Evolutionary conservation across 2,329 filamentous ascomycete species (phyloP).

Genomic region (Ophiostoma populinum): DNA sequence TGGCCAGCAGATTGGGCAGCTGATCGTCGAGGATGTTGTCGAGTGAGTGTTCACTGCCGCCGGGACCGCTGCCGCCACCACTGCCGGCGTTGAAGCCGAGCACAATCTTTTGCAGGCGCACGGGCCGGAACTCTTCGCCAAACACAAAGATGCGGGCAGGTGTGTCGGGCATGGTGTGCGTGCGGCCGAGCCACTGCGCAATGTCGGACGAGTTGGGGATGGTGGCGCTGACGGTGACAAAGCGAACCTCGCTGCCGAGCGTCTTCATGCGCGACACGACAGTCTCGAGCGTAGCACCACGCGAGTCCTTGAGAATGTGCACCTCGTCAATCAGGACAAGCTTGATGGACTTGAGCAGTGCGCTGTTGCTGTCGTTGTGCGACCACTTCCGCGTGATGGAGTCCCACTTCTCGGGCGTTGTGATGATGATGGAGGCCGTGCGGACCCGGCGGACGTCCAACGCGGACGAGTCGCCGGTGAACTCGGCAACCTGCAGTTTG

Average conservation of each 20-base stretch:
- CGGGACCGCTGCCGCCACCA: constrained; percentile 10
- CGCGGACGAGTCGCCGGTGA: constrained; percentile 66
- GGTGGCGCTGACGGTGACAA: constrained; percentile 68
- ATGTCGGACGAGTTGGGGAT: constrained; percentile 71
- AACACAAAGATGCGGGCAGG: constrained; percentile 55
- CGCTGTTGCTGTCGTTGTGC: constrained; percentile 43
- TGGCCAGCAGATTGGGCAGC: constrained; percentile 46
- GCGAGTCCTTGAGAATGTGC: constrained; percentile 64
- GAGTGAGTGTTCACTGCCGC: constrained; percentile 57
- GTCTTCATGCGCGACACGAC: constrained; percentile 81
- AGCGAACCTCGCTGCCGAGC: constrained; percentile 56
- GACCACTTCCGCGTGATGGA: constrained; percentile 78
- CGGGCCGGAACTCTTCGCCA: constrained; percentile 64
- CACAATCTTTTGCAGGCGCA: constrained; percentile 59
- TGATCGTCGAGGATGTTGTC: constrained; percentile 51
- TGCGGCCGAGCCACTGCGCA: constrained; percentile 59
- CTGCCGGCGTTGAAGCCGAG: constrained; percentile 43
- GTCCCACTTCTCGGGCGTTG: constrained; percentile 85
- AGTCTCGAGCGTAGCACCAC: constrained; percentile 66
- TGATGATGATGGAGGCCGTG: constrained; percentile 64
- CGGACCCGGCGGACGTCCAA: constrained; percentile 51
- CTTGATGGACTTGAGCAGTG: constrained; percentile 54
- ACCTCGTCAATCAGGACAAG: constrained; percentile 79
- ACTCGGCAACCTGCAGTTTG: constrained; percentile 52
- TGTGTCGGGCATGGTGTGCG: constrained; percentile 36